A percentile compares a stretch with the other conserved stretches of the same genome.
These are phyloP conservation scores for Chenopodium album DNA, from an alignment of 148 eudicot species.

Conservation along the genomic window DNA sequence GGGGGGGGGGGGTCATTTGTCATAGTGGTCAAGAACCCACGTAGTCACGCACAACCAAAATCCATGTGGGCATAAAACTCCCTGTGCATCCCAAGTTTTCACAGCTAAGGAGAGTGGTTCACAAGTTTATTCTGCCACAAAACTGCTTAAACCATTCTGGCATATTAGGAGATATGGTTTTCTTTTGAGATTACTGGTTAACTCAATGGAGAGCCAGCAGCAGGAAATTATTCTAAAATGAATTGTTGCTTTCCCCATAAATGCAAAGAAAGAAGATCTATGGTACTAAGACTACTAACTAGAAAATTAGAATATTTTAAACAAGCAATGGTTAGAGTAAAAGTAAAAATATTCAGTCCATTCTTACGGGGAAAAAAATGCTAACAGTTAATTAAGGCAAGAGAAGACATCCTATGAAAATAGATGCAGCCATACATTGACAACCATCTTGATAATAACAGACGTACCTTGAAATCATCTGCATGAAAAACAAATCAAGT, in stretches of 20 bases:
- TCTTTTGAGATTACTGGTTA: not conserved
- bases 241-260: not conserved
- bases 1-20: not conserved
- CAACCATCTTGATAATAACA: not conserved
- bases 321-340: not conserved
- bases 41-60: not conserved
- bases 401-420: not conserved
- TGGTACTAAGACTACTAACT: not conserved
- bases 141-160: not conserved
- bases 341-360: not conserved
- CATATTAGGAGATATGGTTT: not conserved
- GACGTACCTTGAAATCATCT: conserved; percentile 12
- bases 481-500: not conserved
- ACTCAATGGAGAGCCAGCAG: not conserved
- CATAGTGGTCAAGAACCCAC: not conserved
- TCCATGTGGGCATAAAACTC: not conserved
- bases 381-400: not conserved
- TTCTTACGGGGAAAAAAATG: not conserved
- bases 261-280: not conserved
- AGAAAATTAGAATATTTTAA: not conserved
- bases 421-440: not conserved
- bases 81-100: not conserved
- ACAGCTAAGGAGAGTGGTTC: not conserved
- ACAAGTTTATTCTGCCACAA: not conserved
- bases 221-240: not conserved